Base-by-base conservation (phyloP, 1,284 basidiomycete genomes). In the Bjerkandera adusta region DNA sequence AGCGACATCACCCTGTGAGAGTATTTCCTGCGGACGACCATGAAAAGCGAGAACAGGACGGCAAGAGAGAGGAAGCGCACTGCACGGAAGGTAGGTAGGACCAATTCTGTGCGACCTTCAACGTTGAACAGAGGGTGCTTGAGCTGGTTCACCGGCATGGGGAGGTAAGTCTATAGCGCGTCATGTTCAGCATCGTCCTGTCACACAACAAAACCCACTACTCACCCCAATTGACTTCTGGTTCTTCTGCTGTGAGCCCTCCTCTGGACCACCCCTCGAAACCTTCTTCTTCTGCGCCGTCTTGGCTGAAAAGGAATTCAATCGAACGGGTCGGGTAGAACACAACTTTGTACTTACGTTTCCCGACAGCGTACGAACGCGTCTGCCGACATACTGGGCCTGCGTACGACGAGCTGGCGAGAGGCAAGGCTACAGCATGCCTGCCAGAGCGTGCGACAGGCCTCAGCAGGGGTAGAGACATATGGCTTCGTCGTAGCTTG, bases 41-140 rank as follows among this genome's bases (percentile, higher is more conserved):
- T 32, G 27, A 12, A 37, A n/a, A 22, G 37, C n/a, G 16, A 47
- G 24, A 42, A 12, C 30, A 42, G 33, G 20, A 21, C 30, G n/a
- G 26, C 7, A 3, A n/a, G 5, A 13, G 5, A 32, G 6, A 12
- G 25, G 13, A 41, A 15, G 63, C 70, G 42, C 22, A 78, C 76
- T 5, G 72, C 66, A 40, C 58, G 60, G 50, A 77, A 77, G 1
- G 53, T 22, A 3, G 73, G 70, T 2, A 72, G 48, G 3, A 63
- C 48, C 5, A 76, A 57, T 27, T 57, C 54, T 5, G 55, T 47
- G 5, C 61, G 56, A 27, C 58, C 43, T 7, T 66, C 56, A 16
- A 26, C 55, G 42, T 66, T 55, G 53, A 77, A 73, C 12, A 72
- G 33, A 0, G 61, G 57, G 29, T 70, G 50, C 26, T 61, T 58